Conservation (phyloP, 1,284 basidiomycete genomes). For the Marasmius sp. region DNA sequence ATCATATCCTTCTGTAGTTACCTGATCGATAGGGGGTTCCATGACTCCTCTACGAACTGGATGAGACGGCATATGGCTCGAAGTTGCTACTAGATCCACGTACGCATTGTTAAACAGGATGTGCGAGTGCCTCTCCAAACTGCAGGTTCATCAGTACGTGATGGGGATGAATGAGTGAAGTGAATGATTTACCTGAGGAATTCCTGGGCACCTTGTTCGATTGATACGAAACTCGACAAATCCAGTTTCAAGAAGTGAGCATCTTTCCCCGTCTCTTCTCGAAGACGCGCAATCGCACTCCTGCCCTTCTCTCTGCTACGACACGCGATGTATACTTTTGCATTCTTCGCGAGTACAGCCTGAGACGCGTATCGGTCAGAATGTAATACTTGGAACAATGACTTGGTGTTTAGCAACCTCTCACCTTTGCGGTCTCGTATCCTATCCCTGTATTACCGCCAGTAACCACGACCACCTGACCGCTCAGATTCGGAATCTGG, state of each 20-base stretch:
- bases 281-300: background rate
- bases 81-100: constrained; percentile 10
- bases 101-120: constrained; percentile 47
- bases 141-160: constrained; percentile 10
- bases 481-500: constrained; percentile 6
- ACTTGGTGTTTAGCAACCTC: background rate
- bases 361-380: too few species aligned
- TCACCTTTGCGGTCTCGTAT: constrained; percentile 22
- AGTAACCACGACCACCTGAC: constrained; percentile 16
- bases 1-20: constrained; percentile 56
- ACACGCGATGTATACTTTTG: background rate
- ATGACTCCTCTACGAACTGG: constrained; percentile 45
- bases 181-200: constrained; percentile 32
- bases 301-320: background rate
- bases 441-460: constrained; percentile 28
- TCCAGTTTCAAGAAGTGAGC: constrained; percentile 44
- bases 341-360: background rate
- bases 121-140: constrained; percentile 39
- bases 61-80: background rate
- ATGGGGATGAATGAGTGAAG: background rate
- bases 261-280: background rate
- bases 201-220: constrained; percentile 47
- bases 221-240: constrained; percentile 47
- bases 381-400: background rate
- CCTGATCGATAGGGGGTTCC: constrained; percentile 35